These are phyloP conservation scores for Lentinula sp. DNA, from an alignment of 768 basidiomycete genomes.

Conservation along the genomic window DNA sequence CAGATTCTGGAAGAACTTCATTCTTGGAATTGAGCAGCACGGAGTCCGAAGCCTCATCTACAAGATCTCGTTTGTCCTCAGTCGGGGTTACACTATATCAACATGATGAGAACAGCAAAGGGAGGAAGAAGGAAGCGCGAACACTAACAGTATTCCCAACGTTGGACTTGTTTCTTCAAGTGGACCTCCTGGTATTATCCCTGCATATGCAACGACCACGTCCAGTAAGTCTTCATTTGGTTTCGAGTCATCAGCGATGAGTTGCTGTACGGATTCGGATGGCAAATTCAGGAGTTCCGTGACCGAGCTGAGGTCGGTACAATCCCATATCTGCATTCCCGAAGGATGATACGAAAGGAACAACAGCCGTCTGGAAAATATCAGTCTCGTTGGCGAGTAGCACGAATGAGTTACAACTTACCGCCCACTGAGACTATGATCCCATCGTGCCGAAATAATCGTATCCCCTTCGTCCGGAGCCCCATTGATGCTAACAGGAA, in stretches of 20 bases:
- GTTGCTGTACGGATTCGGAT: not conserved
- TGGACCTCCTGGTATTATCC: not conserved
- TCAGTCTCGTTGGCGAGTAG: not conserved
- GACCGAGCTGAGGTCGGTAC: slow-evolving; percentile 41
- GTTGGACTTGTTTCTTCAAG: not conserved
- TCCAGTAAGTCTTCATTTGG: not conserved
- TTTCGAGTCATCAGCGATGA: not conserved
- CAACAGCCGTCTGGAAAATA: slow-evolving; percentile 34
- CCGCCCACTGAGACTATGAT: slow-evolving; percentile 17
- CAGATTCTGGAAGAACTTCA: not conserved
- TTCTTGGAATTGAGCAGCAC: slow-evolving; percentile 1
- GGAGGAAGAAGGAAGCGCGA: not conserved
- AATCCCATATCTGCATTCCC: slow-evolving; percentile 59
- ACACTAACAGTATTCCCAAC: slow-evolving; percentile 2
- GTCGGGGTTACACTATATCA: slow-evolving; percentile 1
- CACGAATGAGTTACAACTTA: slow-evolving; percentile 11
- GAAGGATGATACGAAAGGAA: slow-evolving; percentile 42
- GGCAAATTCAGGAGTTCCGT: slow-evolving; percentile 48
- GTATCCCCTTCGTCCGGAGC: slow-evolving; percentile 20
- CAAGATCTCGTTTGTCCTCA: not conserved
- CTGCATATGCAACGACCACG: slow-evolving; percentile 1
- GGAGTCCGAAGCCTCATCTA: slow-evolving; percentile 3
- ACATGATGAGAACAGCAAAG: not conserved
- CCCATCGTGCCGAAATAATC: slow-evolving; percentile 43
- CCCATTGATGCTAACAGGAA: slow-evolving; percentile 17